phyloP scores from a whole-genome alignment of 495 filamentous ascomycete species.

The Penicillium odoratum region DNA sequence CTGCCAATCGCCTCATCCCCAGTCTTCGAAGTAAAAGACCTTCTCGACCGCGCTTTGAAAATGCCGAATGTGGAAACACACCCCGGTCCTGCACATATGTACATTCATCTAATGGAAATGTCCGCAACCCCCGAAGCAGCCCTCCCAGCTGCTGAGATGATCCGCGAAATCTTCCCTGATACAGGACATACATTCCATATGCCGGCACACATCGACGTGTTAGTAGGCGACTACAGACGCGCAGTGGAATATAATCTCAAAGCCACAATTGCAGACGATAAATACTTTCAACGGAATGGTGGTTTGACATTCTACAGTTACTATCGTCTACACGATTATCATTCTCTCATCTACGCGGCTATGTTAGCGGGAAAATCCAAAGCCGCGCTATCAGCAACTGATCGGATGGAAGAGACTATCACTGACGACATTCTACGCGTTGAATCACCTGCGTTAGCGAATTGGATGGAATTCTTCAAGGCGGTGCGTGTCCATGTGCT shows the following conservation, averaged over 20 bases:
- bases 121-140: conserved; percentile 60
- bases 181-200: conserved; percentile 71
- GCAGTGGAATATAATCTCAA: conserved; percentile 61
- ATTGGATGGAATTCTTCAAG: conserved; percentile 68
- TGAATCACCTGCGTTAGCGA: conserved; percentile 65
- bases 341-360: conserved; percentile 68
- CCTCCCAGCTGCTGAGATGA: conserved; percentile 54
- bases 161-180: conserved; percentile 63
- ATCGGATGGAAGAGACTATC: conserved; percentile 52
- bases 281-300: conserved; percentile 52
- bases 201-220: conserved; percentile 67
- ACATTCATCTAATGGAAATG: conserved; percentile 78
- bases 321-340: conserved; percentile 65
- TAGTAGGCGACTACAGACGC: conserved; percentile 64
- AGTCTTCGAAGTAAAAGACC: conserved; percentile 56
- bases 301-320: conserved; percentile 65
- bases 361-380: conserved; percentile 65
- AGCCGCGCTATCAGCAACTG: conserved; percentile 57
- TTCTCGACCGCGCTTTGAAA: conserved; percentile 54
- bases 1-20: conserved; percentile 52
- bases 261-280: conserved; percentile 61
- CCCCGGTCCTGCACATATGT: conserved; percentile 66
- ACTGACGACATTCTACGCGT: conserved; percentile 60
- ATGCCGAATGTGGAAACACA: conserved; percentile 43
- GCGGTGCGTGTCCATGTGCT: conserved; percentile 62